phyloP scores from a whole-genome alignment of 345 rosid species.

The Mallotus nudiflorus region DNA sequence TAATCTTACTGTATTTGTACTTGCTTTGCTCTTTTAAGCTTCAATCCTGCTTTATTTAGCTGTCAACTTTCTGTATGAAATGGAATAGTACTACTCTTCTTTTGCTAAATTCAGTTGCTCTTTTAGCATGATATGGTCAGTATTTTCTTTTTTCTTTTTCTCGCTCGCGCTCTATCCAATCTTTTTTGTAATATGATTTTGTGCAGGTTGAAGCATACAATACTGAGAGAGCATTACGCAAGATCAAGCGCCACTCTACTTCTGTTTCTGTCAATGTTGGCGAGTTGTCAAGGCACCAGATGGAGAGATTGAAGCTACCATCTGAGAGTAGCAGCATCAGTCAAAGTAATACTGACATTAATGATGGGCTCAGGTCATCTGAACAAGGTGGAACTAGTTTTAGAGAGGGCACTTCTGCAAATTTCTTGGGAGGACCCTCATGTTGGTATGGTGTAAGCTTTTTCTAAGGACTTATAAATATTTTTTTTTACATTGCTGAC shows the following conservation, averaged over 20 bases:
- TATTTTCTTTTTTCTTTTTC: no score
- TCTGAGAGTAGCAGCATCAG: slow-evolving; percentile 23
- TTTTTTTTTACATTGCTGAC: neutral
- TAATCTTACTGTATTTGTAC: no score
- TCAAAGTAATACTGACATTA: slow-evolving; percentile 27
- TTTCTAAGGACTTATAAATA: neutral
- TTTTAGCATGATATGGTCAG: no score
- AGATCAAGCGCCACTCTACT: slow-evolving; percentile 74
- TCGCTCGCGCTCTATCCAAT: no score
- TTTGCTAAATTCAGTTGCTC: no score
- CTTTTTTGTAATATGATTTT: slow-evolving; percentile 7
- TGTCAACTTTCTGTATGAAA: no score
- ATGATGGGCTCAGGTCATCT: slow-evolving; percentile 33
- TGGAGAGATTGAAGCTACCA: slow-evolving; percentile 39
- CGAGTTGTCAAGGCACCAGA: slow-evolving; percentile 27
- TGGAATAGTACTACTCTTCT: no score
- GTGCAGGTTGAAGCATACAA: slow-evolving; percentile 65
- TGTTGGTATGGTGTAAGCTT: slow-evolving; percentile 44
- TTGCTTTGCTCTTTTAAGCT: no score
- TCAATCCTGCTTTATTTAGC: no score
- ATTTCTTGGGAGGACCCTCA: slow-evolving; percentile 43
- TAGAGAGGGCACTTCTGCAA: slow-evolving; percentile 29
- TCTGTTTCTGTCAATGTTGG: slow-evolving; percentile 34
- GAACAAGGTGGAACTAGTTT: slow-evolving; percentile 25
- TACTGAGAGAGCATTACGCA: slow-evolving; percentile 61